Evolutionary conservation across 306 rosid species (phyloP).

Genomic region (apple (Malus domestica)): DNA sequence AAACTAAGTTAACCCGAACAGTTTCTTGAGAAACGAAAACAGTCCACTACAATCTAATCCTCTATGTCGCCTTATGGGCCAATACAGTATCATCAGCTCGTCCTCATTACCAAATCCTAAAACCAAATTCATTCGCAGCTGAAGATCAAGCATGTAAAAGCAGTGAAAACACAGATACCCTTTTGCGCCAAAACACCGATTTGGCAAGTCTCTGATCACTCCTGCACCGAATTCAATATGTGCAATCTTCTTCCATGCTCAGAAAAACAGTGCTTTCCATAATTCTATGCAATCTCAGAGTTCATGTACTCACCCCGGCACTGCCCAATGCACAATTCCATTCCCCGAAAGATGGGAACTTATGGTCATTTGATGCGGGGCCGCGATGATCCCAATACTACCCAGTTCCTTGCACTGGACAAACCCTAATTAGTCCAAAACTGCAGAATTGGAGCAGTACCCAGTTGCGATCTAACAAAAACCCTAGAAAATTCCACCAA

Average conservation of each 20-base stretch:
- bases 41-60: constrained; percentile 37
- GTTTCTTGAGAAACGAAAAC: constrained; percentile 37
- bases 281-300: constrained; percentile 44
- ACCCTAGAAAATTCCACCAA: constrained; percentile 36
- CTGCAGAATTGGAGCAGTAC: constrained; percentile 20
- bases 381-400: constrained; percentile 10
- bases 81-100: constrained; percentile 40
- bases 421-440: constrained; percentile 36
- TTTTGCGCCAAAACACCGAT: constrained; percentile 14
- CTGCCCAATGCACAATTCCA: constrained; percentile 29
- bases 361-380: constrained; percentile 20
- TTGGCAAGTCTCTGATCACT: constrained; percentile 37
- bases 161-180: constrained; percentile 20
- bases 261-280: constrained; percentile 27
- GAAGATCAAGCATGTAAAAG: background rate
- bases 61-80: constrained; percentile 25
- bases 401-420: constrained; percentile 19
- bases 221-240: constrained; percentile 28
- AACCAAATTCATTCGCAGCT: constrained; percentile 38
- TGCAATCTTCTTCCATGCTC: constrained; percentile 74
- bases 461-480: constrained; percentile 42
- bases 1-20: constrained; percentile 39
- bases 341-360: constrained; percentile 27
- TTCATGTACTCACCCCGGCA: constrained; percentile 34
- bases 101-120: constrained; percentile 8